These are phyloP conservation scores for Pelargonium australe DNA, from an alignment of 441 rosid genomes.

Conservation along the genomic window DNA sequence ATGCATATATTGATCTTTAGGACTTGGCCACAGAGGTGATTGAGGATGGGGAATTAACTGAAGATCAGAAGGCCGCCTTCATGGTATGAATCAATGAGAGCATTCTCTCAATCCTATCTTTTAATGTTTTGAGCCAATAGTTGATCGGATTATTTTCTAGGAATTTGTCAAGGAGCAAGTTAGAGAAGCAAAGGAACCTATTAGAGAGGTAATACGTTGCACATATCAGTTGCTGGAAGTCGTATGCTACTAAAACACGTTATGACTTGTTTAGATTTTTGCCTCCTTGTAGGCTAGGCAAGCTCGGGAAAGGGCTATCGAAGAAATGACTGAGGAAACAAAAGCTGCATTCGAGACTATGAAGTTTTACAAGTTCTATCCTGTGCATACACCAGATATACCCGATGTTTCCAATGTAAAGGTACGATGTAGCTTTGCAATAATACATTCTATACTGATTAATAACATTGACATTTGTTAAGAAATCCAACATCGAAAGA, in stretches of 20 bases:
- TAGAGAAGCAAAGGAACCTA: slow-evolving; percentile 74
- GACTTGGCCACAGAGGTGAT: slow-evolving; percentile 63
- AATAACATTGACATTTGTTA: no score
- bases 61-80: slow-evolving; percentile 79
- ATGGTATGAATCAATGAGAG: slow-evolving; percentile 37
- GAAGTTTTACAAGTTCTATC: slow-evolving; percentile 86
- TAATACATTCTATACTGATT: no score
- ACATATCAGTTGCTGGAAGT: neutral
- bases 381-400: slow-evolving; percentile 51
- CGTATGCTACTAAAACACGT: no score
- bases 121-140: slow-evolving; percentile 1
- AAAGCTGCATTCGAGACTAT: slow-evolving; percentile 45
- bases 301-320: slow-evolving; percentile 52
- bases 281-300: slow-evolving; percentile 49
- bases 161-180: slow-evolving; percentile 71
- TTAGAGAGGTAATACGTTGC: slow-evolving; percentile 50
- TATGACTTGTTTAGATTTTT: no score
- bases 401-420: slow-evolving; percentile 68
- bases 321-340: slow-evolving; percentile 63
- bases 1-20: slow-evolving; percentile 30
- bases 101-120: neutral
- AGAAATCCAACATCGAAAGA: no score
- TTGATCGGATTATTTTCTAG: slow-evolving; percentile 24
- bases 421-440: slow-evolving; percentile 26
- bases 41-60: slow-evolving; percentile 48